Conservation (phyloP, 2,329 filamentous ascomycete species). For the Fusarium napiforme region DNA sequence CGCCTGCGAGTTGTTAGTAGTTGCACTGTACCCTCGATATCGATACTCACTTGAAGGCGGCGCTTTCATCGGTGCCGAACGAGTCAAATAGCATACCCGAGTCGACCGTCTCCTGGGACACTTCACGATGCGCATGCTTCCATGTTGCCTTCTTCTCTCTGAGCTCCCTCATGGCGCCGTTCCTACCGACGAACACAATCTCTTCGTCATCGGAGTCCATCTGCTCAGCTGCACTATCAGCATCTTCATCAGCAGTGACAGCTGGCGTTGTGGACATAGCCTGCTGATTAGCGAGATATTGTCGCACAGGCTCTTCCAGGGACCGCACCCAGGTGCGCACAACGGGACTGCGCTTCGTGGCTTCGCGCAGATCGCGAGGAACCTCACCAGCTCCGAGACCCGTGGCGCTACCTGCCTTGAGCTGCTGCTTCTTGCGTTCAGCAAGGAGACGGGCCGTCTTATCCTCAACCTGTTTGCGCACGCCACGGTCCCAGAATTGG, state of each 20-base stretch:
- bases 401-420: constrained; percentile 54
- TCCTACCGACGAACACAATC: constrained; percentile 86
- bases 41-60: constrained; percentile 79
- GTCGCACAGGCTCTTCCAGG: constrained; percentile 84
- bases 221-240: constrained; percentile 51
- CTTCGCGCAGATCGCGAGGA: constrained; percentile 81
- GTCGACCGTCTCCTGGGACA: constrained; percentile 68
- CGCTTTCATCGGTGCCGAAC: constrained; percentile 77
- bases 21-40: background rate
- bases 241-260: constrained; percentile 28
- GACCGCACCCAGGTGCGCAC: constrained; percentile 84
- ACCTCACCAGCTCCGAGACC: constrained; percentile 67
- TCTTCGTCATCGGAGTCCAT: constrained; percentile 76
- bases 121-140: constrained; percentile 63
- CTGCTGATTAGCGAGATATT: constrained; percentile 71
- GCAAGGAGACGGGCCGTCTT: constrained; percentile 54
- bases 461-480: constrained; percentile 62
- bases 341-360: constrained; percentile 81
- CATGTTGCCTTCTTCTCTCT: constrained; percentile 53
- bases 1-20: constrained; percentile 64
- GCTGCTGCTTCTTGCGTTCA: constrained; percentile 60
- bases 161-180: constrained; percentile 66
- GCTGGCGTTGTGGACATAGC: constrained; percentile 23
- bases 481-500: constrained; percentile 77
- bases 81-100: constrained; percentile 83